Percentiles rank a stretch among this genome's conserved stretches.
These are phyloP conservation scores for Crotalaria pallida DNA, from an alignment of 306 rosid species.

Conservation along the genomic window DNA sequence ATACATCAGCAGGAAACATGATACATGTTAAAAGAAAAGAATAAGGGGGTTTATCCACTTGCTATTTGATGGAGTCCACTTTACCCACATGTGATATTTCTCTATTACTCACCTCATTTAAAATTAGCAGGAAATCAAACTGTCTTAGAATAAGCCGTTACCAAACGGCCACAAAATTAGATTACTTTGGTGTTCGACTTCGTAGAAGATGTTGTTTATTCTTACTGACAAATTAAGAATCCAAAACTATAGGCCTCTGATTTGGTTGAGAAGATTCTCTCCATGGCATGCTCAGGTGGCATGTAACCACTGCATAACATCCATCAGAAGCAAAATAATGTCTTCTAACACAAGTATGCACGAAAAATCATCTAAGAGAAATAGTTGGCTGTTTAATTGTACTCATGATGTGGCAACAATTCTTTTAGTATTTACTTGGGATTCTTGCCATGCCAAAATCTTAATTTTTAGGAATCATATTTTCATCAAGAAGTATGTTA, in stretches of 20 bases:
- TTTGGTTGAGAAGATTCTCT: constrained; percentile 22
- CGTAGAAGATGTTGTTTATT: constrained; percentile 18
- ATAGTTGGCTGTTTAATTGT: background rate
- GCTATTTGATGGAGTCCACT: background rate
- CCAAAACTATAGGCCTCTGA: constrained; percentile 21
- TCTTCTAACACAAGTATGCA: background rate
- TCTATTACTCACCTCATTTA: background rate
- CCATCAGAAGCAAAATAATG: background rate
- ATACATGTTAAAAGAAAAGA: background rate
- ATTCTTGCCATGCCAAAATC: constrained; percentile 24
- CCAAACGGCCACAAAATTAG: background rate
- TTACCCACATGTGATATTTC: background rate
- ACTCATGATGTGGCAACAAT: constrained; percentile 33
- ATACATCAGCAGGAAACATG: background rate
- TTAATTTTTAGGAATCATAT: constrained; percentile 13
- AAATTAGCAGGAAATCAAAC: background rate
- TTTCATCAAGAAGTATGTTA: constrained; percentile 27
- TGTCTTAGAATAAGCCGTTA: background rate
- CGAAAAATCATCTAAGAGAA: background rate
- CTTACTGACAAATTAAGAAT: constrained; percentile 16
- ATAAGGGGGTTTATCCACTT: background rate
- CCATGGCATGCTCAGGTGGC: constrained; percentile 25
- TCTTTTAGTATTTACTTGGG: background rate
- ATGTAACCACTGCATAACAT: constrained; percentile 18
- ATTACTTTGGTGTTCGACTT: background rate